Percentiles rank a stretch among this genome's conserved stretches.
phyloP scores from a whole-genome alignment of 2,329 filamentous ascomycete genomes.

The Pseudogymnoascus sp. region DNA sequence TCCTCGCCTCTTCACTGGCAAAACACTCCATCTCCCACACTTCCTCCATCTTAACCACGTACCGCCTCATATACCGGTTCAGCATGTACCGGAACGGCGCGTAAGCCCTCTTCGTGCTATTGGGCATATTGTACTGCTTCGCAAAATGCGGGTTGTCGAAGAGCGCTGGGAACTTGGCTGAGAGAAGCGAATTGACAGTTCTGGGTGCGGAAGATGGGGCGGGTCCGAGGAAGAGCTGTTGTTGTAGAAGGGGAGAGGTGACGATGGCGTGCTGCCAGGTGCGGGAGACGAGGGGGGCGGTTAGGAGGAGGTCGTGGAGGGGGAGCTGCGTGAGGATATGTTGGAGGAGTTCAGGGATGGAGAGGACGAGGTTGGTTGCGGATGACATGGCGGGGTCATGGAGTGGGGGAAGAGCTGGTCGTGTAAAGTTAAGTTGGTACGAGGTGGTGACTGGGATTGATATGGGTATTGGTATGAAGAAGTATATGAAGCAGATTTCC shows the following conservation, averaged over 20 bases:
- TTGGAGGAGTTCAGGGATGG: slow-evolving; percentile 1
- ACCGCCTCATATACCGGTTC: not conserved
- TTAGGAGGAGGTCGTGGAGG: not conserved
- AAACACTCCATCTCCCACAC: slow-evolving; percentile 7
- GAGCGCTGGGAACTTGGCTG: not conserved
- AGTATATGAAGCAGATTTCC: no score
- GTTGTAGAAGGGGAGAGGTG: not conserved
- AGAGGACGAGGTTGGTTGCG: not conserved
- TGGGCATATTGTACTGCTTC: not conserved
- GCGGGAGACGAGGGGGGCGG: not conserved
- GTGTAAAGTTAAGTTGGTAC: not conserved
- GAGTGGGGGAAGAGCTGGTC: no score
- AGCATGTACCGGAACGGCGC: not conserved
- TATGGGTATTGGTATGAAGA: not conserved
- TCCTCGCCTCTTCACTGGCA: not conserved
- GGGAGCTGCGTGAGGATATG: not conserved
- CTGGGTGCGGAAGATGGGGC: not conserved
- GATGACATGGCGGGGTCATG: not conserved
- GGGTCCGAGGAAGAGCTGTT: not conserved
- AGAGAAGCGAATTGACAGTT: not conserved
- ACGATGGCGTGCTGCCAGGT: not conserved
- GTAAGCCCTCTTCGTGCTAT: not conserved
- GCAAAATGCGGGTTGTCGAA: not conserved
- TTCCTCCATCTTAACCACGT: not conserved
- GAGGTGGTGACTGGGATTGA: not conserved